Evolutionary conservation across 495 filamentous ascomycete genomes (phyloP).

Genomic region (Aspergillus indologenus): DNA sequence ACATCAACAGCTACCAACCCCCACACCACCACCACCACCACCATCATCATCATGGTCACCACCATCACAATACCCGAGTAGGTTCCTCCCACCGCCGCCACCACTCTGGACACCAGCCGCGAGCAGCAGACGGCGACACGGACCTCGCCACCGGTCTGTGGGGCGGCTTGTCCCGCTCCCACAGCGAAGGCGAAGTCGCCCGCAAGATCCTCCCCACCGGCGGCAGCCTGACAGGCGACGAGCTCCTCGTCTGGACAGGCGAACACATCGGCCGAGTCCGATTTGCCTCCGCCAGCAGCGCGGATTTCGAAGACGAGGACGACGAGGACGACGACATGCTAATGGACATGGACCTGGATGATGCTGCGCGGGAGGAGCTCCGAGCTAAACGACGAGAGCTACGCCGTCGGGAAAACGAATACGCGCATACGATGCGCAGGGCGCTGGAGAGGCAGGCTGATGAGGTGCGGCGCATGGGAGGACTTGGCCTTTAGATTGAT

Average conservation of each 20-base stretch:
- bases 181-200: constrained; percentile 49
- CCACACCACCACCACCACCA: constrained; percentile 19
- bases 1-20: constrained; percentile 51
- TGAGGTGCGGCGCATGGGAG: constrained; percentile 74
- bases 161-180: constrained; percentile 20
- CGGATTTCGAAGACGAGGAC: constrained; percentile 39
- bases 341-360: constrained; percentile 35
- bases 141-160: constrained; percentile 28
- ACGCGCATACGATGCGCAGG: constrained; percentile 66
- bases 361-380: constrained; percentile 36
- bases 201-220: constrained; percentile 68
- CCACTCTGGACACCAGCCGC: neutral
- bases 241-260: constrained; percentile 77
- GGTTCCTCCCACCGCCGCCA: neutral
- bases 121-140: neutral
- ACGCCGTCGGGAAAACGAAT: constrained; percentile 51
- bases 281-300: constrained; percentile 50
- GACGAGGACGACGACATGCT: constrained; percentile 42
- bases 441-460: constrained; percentile 77
- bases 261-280: constrained; percentile 71
- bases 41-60: neutral
- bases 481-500: constrained; percentile 52
- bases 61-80: neutral
- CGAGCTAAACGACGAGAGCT: constrained; percentile 40
- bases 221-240: constrained; percentile 49